Percentiles rank a stretch among this genome's conserved stretches.
phyloP scores from a whole-genome alignment of 805 yeast species.

The Cyberlindnera americana region DNA sequence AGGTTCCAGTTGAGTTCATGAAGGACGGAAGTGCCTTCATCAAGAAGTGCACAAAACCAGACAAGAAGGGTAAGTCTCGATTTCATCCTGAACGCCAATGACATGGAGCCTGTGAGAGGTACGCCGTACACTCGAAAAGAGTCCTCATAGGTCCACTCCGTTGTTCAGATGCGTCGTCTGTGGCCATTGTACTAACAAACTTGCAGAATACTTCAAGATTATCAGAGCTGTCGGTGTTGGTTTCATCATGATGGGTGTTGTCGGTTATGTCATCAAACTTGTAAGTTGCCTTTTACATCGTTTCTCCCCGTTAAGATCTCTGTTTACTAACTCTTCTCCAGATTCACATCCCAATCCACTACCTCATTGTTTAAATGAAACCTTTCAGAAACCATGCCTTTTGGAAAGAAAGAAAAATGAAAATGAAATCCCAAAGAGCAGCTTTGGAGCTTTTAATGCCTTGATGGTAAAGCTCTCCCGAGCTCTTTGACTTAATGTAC shows the following conservation, averaged over 20 bases:
- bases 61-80: conserved; percentile 57
- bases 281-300: too few relatives aligned
- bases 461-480: background rate
- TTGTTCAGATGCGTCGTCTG: too few relatives aligned
- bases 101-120: too few relatives aligned
- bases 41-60: conserved; percentile 91
- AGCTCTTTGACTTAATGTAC: conserved; percentile 2
- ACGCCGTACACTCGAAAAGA: too few relatives aligned
- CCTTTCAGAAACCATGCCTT: too few relatives aligned
- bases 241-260: conserved; percentile 95
- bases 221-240: conserved; percentile 97
- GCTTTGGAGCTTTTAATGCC: too few relatives aligned
- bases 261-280: conserved; percentile 92
- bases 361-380: conserved; percentile 70
- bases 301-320: background rate
- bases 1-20: conserved; percentile 86
- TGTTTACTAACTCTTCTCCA: conserved; percentile 8
- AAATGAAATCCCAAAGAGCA: too few relatives aligned
- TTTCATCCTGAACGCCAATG: background rate
- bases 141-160: too few relatives aligned
- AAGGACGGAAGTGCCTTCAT: conserved; percentile 89
- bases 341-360: conserved; percentile 93
- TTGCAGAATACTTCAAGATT: conserved; percentile 73
- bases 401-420: too few relatives aligned
- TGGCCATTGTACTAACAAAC: conserved; percentile 6